Evolutionary conservation across 257 asterid species (phyloP).

Genomic region (Nemophila menziesii): DNA sequence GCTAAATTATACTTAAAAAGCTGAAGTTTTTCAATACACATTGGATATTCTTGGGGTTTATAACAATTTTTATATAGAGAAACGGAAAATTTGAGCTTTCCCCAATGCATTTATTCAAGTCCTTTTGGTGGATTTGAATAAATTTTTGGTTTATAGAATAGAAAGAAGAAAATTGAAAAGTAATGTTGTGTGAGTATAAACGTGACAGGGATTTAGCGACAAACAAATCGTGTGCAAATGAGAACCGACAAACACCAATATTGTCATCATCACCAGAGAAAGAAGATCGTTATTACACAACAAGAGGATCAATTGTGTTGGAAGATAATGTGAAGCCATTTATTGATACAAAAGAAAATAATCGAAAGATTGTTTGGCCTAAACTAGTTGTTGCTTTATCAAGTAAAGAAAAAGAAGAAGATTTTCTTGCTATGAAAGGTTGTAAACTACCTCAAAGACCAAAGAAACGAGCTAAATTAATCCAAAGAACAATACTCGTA

Average conservation of each 20-base stretch:
- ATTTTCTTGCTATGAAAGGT: slow-evolving; percentile 43
- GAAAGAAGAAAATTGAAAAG: background rate
- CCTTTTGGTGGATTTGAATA: background rate
- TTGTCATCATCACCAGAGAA: slow-evolving; percentile 26
- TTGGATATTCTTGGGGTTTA: no score
- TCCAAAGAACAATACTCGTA: slow-evolving; percentile 41
- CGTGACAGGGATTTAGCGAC: slow-evolving; percentile 19
- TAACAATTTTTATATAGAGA: no score
- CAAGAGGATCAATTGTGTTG: slow-evolving; percentile 17
- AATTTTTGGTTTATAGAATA: background rate
- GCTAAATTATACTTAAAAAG: no score
- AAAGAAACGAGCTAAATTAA: slow-evolving; percentile 31
- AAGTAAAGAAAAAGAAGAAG: slow-evolving; percentile 37
- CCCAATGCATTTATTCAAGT: background rate
- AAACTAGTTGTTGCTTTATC: slow-evolving; percentile 17
- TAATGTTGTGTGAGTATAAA: background rate
- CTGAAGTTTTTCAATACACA: no score
- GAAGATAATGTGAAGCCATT: slow-evolving; percentile 5
- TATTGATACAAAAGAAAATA: slow-evolving; percentile 3
- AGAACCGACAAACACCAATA: slow-evolving; percentile 14
- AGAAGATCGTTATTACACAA: slow-evolving; percentile 25
- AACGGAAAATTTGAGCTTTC: background rate
- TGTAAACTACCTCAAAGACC: slow-evolving; percentile 41
- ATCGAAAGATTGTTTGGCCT: slow-evolving; percentile 19
- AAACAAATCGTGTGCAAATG: slow-evolving; percentile 17